Evolutionary conservation across 1,284 basidiomycete species (phyloP).

Genomic region (Termitomyces sp.): DNA sequence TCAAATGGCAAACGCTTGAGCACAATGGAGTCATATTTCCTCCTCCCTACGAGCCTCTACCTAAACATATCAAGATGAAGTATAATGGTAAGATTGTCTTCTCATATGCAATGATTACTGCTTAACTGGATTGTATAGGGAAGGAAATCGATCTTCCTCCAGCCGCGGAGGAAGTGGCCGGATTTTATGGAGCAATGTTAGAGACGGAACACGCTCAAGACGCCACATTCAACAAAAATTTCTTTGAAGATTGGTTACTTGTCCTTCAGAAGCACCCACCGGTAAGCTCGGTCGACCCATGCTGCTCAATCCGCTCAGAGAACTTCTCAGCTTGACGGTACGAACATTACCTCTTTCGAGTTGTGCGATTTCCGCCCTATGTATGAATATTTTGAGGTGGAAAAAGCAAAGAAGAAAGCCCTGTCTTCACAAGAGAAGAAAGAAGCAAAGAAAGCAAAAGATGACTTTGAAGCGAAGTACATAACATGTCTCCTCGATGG

Average conservation of each 20-base stretch:
- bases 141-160: conserved; percentile 75
- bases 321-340: conserved; percentile 54
- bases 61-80: conserved; percentile 87
- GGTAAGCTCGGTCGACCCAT: conserved; percentile 42
- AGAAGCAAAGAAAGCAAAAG: conserved; percentile 79
- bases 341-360: conserved; percentile 75
- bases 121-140: conserved; percentile 41
- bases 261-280: conserved; percentile 83
- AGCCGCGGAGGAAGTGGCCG: conserved; percentile 94
- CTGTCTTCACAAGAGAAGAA: conserved; percentile 88
- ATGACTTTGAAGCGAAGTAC: conserved; percentile 82
- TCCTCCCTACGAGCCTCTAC: conserved; percentile 87
- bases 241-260: conserved; percentile 87
- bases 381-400: conserved; percentile 88
- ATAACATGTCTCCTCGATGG: conserved; percentile 87
- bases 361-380: conserved; percentile 95
- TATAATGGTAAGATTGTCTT: conserved; percentile 70
- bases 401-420: conserved; percentile 91
- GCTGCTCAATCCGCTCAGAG: conserved; percentile 6
- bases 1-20: conserved; percentile 91
- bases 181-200: conserved; percentile 92
- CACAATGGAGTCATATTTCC: conserved; percentile 97
- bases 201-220: conserved; percentile 94
- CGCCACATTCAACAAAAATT: conserved; percentile 88
- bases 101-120: conserved; percentile 11